These are phyloP conservation scores for Rhizomucor miehei DNA, from an alignment of 371 early-diverging fungal species.

Conservation along the genomic window DNA sequence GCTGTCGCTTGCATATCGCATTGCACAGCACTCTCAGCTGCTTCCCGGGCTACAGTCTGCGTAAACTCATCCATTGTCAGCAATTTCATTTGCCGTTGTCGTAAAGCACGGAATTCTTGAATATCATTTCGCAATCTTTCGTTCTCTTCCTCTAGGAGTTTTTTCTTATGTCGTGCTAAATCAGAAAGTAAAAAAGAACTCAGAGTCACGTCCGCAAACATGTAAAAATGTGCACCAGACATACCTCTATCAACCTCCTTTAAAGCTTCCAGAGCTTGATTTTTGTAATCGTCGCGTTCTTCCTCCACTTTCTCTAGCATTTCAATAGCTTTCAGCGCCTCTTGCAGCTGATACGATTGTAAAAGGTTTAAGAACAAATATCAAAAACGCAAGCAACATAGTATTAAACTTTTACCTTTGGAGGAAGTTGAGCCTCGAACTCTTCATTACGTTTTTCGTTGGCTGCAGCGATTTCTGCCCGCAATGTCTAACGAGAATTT, in stretches of 20 bases:
- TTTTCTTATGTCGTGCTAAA: no score
- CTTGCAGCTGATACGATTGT: no score
- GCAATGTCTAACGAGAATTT: no score
- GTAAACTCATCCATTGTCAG: not conserved
- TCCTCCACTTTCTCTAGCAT: not conserved
- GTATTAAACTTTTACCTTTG: no score
- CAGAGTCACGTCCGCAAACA: not conserved
- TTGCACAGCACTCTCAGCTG: not conserved
- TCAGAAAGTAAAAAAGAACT: not conserved
- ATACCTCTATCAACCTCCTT: not conserved
- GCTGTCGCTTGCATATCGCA: not conserved
- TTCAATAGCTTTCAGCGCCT: not conserved
- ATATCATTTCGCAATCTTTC: not conserved
- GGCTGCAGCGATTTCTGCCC: no score
- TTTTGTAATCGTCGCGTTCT: not conserved
- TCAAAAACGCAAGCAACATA: no score
- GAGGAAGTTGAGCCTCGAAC: no score
- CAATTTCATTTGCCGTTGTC: not conserved
- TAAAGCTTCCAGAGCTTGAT: not conserved
- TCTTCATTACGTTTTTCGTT: no score
- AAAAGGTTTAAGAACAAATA: no score
- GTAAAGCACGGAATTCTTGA: not conserved
- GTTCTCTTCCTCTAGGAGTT: not conserved
- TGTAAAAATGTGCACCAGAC: not conserved
- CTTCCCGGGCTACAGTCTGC: not conserved